These are phyloP conservation scores for Trichocladium antarcticum DNA, from an alignment of 495 filamentous ascomycete genomes.

Conservation along the genomic window DNA sequence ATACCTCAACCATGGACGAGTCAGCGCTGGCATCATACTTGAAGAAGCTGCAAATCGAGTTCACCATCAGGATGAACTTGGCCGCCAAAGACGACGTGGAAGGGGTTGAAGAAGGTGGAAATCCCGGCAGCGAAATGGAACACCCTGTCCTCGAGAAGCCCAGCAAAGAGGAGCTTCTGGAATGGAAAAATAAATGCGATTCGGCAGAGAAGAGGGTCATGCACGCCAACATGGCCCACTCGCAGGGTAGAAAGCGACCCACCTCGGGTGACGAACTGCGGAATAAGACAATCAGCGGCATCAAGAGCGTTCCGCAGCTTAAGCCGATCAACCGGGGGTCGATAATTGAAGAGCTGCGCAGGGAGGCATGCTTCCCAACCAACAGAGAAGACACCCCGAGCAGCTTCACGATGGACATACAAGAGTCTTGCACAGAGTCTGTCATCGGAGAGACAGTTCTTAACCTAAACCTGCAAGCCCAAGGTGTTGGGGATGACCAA, in stretches of 20 bases:
- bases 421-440: background rate
- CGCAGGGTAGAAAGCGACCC: background rate
- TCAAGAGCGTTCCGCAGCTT: background rate
- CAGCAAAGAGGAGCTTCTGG: conserved; percentile 2
- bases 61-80: conserved; percentile 57
- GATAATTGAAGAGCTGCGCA: conserved; percentile 2
- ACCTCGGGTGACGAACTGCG: background rate
- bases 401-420: background rate
- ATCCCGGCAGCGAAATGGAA: too few relatives aligned
- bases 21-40: conserved; percentile 53
- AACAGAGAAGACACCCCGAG: background rate
- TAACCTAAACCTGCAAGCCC: background rate
- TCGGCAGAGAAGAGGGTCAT: conserved; percentile 10
- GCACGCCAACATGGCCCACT: conserved; percentile 1
- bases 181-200: conserved; percentile 3
- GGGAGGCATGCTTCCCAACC: background rate
- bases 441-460: background rate
- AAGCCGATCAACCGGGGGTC: conserved; percentile 1
- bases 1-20: conserved; percentile 56
- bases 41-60: conserved; percentile 61
- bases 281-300: background rate
- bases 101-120: background rate
- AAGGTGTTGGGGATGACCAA: background rate
- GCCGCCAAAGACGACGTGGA: conserved; percentile 34
- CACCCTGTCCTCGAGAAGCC: conserved; percentile 2